Evolutionary conservation across 2,329 filamentous ascomycete species (phyloP).

Genomic region (Dactylellina haptotyla): DNA sequence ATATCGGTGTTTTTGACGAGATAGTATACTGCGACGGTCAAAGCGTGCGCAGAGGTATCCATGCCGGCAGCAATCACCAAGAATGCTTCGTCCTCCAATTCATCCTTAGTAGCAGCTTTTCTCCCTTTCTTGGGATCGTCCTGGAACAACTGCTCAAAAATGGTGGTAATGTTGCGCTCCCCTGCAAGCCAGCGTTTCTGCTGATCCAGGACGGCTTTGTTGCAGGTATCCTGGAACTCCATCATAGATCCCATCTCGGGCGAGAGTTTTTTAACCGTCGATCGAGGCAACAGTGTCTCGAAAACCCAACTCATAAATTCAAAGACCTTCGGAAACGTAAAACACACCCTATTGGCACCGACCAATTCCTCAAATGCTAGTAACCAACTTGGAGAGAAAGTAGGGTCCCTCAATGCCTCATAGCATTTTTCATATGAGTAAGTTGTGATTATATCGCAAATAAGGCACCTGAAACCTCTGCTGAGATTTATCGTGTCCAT

Average conservation of each 20-base stretch:
- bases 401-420: constrained; percentile 19
- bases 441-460: constrained; percentile 31
- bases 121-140: constrained; percentile 31
- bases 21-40: constrained; percentile 29
- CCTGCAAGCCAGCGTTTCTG: constrained; percentile 29
- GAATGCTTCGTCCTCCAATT: constrained; percentile 20
- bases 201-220: constrained; percentile 15
- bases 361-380: constrained; percentile 21
- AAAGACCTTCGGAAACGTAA: constrained; percentile 21
- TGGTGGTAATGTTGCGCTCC: constrained; percentile 18
- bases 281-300: constrained; percentile 10
- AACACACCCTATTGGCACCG: constrained; percentile 14
- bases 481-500: constrained; percentile 21
- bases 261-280: constrained; percentile 22
- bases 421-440: constrained; percentile 29
- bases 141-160: constrained; percentile 30
- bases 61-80: constrained; percentile 29
- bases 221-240: constrained; percentile 24
- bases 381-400: constrained; percentile 19
- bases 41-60: constrained; percentile 30
- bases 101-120: constrained; percentile 25
- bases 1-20: constrained; percentile 19
- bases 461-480: constrained; percentile 18
- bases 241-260: constrained; percentile 26
- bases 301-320: constrained; percentile 21